Evolutionary conservation across 768 basidiomycete genomes (phyloP).

Genomic region (Sistotremastrum niveocremeum): DNA sequence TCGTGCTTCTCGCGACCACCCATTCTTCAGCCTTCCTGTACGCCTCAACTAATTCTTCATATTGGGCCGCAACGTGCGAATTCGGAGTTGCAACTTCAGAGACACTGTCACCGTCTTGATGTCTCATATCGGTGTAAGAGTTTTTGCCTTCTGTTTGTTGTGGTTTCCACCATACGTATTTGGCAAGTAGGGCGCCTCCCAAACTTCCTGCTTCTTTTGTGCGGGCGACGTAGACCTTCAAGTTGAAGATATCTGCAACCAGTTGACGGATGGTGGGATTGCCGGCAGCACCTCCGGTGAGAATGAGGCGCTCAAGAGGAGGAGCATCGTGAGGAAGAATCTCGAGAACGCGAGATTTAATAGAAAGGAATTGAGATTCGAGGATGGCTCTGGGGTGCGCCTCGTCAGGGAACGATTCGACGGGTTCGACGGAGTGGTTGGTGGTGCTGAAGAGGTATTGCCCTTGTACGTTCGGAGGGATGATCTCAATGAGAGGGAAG

Average conservation of each 20-base stretch:
- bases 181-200: constrained; percentile 60
- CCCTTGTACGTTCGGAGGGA: constrained; percentile 66
- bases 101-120: constrained; percentile 28
- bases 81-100: constrained; percentile 48
- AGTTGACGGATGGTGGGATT: constrained; percentile 63
- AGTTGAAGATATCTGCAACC: constrained; percentile 65
- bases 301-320: constrained; percentile 51
- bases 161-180: constrained; percentile 53
- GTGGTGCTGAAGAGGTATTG: constrained; percentile 44
- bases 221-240: constrained; percentile 53
- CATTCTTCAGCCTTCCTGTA: constrained; percentile 47
- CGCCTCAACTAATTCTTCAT: constrained; percentile 35
- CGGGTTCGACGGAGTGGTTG: constrained; percentile 12
- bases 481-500: constrained; percentile 79
- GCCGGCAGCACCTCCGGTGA: constrained; percentile 67
- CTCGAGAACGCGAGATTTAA: constrained; percentile 53
- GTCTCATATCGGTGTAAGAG: constrained; percentile 53
- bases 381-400: constrained; percentile 65
- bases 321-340: constrained; percentile 47
- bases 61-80: constrained; percentile 30
- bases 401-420: constrained; percentile 24
- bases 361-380: constrained; percentile 76
- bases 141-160: constrained; percentile 26
- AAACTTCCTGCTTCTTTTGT: constrained; percentile 60
- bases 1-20: constrained; percentile 18